Conservation (phyloP, 192 early-diverging fungal genomes). For the Neocallimastix lanati region DNA sequence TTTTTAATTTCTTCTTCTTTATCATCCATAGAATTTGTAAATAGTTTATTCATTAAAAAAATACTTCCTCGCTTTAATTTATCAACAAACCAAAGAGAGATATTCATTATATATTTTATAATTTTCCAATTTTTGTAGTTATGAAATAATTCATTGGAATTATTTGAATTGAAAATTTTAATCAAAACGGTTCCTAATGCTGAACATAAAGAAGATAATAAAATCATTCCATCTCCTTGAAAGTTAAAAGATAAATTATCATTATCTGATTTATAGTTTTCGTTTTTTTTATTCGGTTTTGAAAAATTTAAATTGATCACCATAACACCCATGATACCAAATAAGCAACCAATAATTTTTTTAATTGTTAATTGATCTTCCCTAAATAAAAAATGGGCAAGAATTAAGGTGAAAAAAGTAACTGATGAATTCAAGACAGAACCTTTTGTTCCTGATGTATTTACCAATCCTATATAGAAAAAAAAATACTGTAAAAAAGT, state of each 20-base stretch:
- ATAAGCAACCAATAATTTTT: not conserved
- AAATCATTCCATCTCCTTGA: not conserved
- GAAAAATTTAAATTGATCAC: not conserved
- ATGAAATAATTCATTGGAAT: not conserved
- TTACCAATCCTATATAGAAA: not conserved
- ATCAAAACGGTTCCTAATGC: not conserved
- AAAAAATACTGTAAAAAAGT: not conserved
- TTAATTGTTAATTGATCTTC: not conserved
- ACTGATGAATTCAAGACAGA: not conserved
- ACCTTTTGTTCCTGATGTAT: not conserved
- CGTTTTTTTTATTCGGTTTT: not conserved
- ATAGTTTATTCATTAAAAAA: no score
- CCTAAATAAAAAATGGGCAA: not conserved
- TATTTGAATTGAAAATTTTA: not conserved
- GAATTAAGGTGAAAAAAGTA: not conserved
- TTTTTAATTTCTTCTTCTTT: no score
- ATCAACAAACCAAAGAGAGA: no score
- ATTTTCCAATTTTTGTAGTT: not conserved
- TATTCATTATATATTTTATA: not conserved
- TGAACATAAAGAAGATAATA: not conserved
- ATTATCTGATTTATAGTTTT: not conserved
- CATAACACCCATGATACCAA: not conserved
- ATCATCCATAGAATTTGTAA: no score
- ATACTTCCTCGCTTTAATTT: no score
- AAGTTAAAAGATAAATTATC: not conserved